Evolutionary conservation across 192 early-diverging fungal species (phyloP).

Genomic region (Physocladia obscura): DNA sequence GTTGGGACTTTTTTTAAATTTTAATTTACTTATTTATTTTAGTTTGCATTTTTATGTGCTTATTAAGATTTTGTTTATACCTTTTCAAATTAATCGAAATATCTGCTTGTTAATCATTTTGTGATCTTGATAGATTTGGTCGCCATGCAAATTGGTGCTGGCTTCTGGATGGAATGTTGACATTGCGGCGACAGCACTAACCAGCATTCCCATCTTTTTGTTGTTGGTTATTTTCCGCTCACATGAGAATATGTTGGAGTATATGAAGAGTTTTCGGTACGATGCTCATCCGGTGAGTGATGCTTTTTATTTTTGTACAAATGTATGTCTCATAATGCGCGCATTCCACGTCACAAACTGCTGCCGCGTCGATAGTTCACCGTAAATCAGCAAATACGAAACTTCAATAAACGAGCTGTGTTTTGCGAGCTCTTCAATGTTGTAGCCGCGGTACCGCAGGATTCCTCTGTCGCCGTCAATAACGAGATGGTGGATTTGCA

Average conservation of each 20-base stretch:
- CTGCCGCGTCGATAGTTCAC: conserved; percentile 52
- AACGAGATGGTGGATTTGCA: no score
- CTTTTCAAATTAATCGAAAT: conserved; percentile 63
- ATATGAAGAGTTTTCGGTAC: conserved; percentile 55
- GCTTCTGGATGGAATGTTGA: conserved; percentile 71
- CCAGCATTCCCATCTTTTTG: conserved; percentile 62
- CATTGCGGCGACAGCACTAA: conserved; percentile 54
- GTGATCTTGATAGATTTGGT: conserved; percentile 44
- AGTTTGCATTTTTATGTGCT: no score
- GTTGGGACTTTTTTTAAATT: no score
- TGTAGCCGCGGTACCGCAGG: conserved; percentile 60
- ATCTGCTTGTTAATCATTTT: conserved; percentile 66
- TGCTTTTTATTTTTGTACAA: no score
- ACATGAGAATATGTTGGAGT: conserved; percentile 58
- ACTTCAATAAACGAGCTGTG: conserved; percentile 68
- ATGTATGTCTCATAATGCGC: conserved; percentile 58
- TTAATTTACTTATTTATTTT: no score
- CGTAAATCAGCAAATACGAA: conserved; percentile 66
- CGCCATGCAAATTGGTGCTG: conserved; percentile 59
- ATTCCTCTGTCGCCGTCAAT: conserved; percentile 72
- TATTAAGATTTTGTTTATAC: neutral
- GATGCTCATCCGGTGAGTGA: conserved; percentile 60
- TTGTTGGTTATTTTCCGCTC: no score
- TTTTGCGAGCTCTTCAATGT: conserved; percentile 66
- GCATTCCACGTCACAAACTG: conserved; percentile 50